phyloP scores from a whole-genome alignment of 192 early-diverging fungal genomes.

The Dimargaris verticillata region DNA sequence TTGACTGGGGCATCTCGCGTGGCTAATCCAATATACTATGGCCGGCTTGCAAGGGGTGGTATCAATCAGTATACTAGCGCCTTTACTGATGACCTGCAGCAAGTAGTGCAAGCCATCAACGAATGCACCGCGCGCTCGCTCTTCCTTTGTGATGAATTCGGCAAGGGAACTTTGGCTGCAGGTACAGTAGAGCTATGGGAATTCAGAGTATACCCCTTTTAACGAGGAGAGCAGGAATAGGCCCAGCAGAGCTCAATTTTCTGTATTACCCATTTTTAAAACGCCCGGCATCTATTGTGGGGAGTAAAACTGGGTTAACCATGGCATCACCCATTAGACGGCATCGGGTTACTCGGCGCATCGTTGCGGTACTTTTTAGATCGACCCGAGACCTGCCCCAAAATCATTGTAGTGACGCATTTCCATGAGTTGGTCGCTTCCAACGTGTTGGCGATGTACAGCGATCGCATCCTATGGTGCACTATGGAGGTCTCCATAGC shows the following conservation, averaged over 20 bases:
- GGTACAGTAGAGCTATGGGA: background rate
- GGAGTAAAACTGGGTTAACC: no score
- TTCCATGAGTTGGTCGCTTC: background rate
- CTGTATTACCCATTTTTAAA: background rate
- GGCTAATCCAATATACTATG: no score
- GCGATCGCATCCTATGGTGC: background rate
- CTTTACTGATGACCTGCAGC: background rate
- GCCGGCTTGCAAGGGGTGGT: no score
- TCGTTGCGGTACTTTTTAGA: constrained; percentile 7
- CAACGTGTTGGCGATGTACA: background rate
- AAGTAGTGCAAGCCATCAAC: background rate
- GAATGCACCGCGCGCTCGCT: background rate
- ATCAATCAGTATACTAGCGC: background rate
- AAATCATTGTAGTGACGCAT: background rate
- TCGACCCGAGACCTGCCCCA: background rate
- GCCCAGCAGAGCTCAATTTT: background rate
- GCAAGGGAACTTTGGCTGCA: background rate
- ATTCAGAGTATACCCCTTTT: background rate
- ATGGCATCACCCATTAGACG: no score
- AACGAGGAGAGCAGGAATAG: background rate
- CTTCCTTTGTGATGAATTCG: constrained; percentile 10
- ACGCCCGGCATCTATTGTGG: background rate
- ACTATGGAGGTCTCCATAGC: constrained; percentile 1
- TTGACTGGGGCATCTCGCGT: no score
- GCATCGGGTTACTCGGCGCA: background rate